Percentiles rank a stretch among this genome's conserved stretches.
Evolutionary conservation across 768 basidiomycete genomes (phyloP).

Genomic region (Fomitopsis pulvina): DNA sequence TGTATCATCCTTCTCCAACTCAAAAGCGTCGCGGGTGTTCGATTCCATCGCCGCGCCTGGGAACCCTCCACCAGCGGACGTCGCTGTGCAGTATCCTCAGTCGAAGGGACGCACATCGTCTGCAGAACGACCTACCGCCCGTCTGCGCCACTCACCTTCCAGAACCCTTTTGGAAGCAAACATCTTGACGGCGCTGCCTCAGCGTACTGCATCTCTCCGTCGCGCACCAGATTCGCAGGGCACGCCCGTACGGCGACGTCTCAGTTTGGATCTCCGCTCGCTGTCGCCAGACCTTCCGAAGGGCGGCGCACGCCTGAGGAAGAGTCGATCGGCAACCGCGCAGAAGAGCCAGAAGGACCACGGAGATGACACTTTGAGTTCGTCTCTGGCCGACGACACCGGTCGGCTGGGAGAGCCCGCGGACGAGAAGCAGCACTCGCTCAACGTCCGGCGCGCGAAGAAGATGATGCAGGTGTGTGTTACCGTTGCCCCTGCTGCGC

Average conservation of each 20-base stretch:
- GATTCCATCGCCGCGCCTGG: background rate
- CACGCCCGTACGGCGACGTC: background rate
- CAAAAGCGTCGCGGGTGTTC: background rate
- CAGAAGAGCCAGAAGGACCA: background rate
- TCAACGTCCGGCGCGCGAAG: slow-evolving; percentile 39
- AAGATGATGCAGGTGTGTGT: slow-evolving; percentile 43
- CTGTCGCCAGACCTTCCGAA: background rate
- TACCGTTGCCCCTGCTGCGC: background rate
- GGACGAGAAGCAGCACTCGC: slow-evolving; percentile 30
- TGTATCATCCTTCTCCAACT: background rate
- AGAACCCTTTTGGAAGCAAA: background rate
- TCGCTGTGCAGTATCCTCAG: background rate
- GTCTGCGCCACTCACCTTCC: background rate
- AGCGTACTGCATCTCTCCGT: slow-evolving; percentile 1
- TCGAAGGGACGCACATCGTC: too few species aligned
- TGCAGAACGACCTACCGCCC: background rate
- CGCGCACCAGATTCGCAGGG: background rate
- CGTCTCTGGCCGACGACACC: background rate
- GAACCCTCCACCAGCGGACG: background rate
- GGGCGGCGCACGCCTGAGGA: background rate
- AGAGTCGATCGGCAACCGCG: slow-evolving; percentile 1
- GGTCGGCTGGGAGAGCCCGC: background rate
- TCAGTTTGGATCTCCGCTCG: slow-evolving; percentile 8
- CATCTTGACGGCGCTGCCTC: background rate
- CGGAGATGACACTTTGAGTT: background rate